Conservation (phyloP, 1,284 basidiomycete genomes). For the Tylopilus sp. region DNA sequence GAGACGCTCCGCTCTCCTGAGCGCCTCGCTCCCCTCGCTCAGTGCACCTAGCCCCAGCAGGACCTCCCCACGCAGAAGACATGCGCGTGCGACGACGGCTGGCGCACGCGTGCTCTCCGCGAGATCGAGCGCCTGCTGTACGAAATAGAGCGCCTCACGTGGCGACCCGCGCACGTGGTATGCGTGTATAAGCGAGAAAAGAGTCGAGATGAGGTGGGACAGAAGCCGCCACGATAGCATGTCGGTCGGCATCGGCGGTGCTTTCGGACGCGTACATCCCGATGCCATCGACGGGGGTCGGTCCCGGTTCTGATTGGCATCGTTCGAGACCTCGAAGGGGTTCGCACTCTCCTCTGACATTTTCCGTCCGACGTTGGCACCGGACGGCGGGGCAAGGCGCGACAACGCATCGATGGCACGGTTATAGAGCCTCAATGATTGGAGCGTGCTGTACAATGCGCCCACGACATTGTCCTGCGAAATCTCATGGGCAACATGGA, state of each 20-base stretch:
- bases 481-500: neutral
- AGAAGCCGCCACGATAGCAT: constrained; percentile 74
- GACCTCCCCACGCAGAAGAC: constrained; percentile 65
- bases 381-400: constrained; percentile 49
- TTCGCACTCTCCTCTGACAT: constrained; percentile 41
- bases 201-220: constrained; percentile 60
- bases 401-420: constrained; percentile 70
- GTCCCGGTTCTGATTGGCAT: constrained; percentile 31
- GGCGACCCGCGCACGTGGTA: constrained; percentile 74
- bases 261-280: neutral
- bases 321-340: constrained; percentile 54
- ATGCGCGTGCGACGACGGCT: constrained; percentile 59
- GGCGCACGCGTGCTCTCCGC: constrained; percentile 65
- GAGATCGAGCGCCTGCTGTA: constrained; percentile 67
- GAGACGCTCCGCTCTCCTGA: constrained; percentile 51
- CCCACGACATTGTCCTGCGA: constrained; percentile 62
- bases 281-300: constrained; percentile 25
- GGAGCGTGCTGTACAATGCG: constrained; percentile 60
- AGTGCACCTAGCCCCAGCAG: constrained; percentile 58
- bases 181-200: constrained; percentile 59
- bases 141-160: constrained; percentile 79
- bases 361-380: constrained; percentile 29
- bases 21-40: constrained; percentile 49
- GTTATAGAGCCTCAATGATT: constrained; percentile 77
- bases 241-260: constrained; percentile 36